Percentiles rank a stretch among this genome's conserved stretches.
These are phyloP conservation scores for Geotrichum ghanense DNA, from an alignment of 805 yeast species.

Conservation along the genomic window DNA sequence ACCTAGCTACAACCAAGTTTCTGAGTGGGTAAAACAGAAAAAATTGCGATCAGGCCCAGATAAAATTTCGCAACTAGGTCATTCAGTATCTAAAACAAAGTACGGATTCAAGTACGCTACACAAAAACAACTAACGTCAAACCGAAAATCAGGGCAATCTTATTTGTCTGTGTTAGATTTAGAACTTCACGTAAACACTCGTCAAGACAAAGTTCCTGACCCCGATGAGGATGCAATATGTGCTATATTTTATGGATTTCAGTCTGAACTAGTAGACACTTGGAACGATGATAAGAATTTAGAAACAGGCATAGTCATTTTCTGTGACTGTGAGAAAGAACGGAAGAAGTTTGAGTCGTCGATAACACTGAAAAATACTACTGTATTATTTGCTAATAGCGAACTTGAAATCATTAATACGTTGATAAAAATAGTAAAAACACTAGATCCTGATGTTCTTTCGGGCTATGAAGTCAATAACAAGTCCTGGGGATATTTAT, in stretches of 20 bases:
- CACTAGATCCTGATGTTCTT: slow-evolving; percentile 77
- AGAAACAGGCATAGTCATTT: background rate
- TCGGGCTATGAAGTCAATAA: slow-evolving; percentile 77
- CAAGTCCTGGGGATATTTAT: slow-evolving; percentile 80
- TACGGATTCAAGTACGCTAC: background rate
- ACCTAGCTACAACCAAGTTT: background rate
- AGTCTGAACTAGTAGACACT: slow-evolving; percentile 30
- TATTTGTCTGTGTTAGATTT: slow-evolving; percentile 45
- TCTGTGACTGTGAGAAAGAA: slow-evolving; percentile 4
- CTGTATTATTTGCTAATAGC: slow-evolving; percentile 32
- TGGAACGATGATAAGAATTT: background rate
- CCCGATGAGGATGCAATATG: slow-evolving; percentile 49
- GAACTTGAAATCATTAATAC: slow-evolving; percentile 51
- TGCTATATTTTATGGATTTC: slow-evolving; percentile 54
- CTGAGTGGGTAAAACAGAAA: background rate
- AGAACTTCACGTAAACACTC: slow-evolving; percentile 56
- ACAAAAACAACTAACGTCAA: background rate
- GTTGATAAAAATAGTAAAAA: slow-evolving; percentile 43
- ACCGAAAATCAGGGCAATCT: background rate
- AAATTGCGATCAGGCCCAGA: too few relatives aligned
- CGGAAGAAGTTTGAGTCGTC: background rate
- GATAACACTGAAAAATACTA: slow-evolving; percentile 7
- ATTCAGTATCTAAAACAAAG: too few relatives aligned
- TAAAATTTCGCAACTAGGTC: too few relatives aligned
- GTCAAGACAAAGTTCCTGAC: slow-evolving; percentile 45